Conservation (phyloP, 768 basidiomycete genomes). For the Podaxis pistillaris region DNA sequence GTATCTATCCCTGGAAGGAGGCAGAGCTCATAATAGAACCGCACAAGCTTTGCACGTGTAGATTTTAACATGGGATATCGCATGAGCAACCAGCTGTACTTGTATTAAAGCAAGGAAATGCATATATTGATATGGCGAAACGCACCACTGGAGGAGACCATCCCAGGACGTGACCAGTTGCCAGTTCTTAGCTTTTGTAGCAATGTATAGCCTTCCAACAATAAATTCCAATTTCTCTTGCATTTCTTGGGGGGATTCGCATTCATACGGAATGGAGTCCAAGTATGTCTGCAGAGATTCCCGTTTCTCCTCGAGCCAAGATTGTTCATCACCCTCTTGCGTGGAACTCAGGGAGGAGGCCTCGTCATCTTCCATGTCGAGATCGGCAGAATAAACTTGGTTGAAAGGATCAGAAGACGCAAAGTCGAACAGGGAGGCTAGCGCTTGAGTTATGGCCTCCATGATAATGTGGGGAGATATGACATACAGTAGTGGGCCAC, state of each 20-base stretch:
- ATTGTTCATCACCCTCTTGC: constrained; percentile 35
- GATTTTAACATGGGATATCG: constrained; percentile 72
- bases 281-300: constrained; percentile 65
- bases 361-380: constrained; percentile 60
- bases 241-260: constrained; percentile 73
- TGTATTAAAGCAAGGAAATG: neutral
- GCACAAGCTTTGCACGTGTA: constrained; percentile 69
- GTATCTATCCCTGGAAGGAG: constrained; percentile 75
- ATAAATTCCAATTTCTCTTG: constrained; percentile 66
- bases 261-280: constrained; percentile 67
- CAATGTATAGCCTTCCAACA: constrained; percentile 63
- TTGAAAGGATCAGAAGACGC: neutral
- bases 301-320: constrained; percentile 55
- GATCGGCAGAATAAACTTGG: constrained; percentile 5
- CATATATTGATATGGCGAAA: constrained; percentile 3
- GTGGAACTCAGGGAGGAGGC: constrained; percentile 41
- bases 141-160: constrained; percentile 74
- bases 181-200: constrained; percentile 78
- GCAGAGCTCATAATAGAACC: constrained; percentile 77
- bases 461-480: constrained; percentile 4
- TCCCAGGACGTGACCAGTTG: constrained; percentile 74
- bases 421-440: neutral
- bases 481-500: constrained; percentile 4
- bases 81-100: constrained; percentile 73
- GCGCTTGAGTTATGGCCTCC: constrained; percentile 8